A percentile compares a stretch with the other conserved stretches of the same genome.
phyloP scores from a whole-genome alignment of 2,329 filamentous ascomycete species.

The Albophoma yamanashiensis region DNA sequence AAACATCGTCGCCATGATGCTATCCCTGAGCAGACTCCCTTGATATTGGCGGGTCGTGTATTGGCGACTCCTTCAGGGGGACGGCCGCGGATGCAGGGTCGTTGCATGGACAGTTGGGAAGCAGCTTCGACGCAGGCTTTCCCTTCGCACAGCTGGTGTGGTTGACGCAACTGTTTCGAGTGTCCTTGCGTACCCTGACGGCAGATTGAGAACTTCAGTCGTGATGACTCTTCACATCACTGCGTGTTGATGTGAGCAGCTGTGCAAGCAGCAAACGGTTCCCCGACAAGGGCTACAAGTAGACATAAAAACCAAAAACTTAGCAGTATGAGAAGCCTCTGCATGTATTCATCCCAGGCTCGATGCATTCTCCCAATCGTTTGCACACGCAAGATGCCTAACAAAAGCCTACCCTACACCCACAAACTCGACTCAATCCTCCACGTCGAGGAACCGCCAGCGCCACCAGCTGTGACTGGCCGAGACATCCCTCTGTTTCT shows the following conservation, averaged over 20 bases:
- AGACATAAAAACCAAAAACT: too few species aligned
- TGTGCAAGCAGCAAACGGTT: neutral
- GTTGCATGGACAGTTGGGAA: neutral
- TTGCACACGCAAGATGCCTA: neutral
- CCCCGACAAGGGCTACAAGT: neutral
- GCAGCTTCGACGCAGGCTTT: too few species aligned
- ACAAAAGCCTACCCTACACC: neutral
- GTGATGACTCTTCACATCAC: neutral
- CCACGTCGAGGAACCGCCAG: neutral
- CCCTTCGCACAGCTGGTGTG: too few species aligned
- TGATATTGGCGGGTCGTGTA: neutral
- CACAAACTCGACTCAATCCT: neutral
- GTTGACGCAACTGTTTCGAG: too few species aligned
- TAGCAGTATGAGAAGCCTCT: too few species aligned
- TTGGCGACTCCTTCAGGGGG: neutral
- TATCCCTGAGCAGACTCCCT: neutral
- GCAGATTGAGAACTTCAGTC: too few species aligned
- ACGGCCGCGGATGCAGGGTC: too few species aligned
- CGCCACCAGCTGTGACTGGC: neutral
- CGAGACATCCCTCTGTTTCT: neutral
- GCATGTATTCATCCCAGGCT: neutral
- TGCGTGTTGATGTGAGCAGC: neutral
- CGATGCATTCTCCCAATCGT: neutral
- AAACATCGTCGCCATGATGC: neutral
- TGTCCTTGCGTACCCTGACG: too few species aligned